Evolutionary conservation across 768 basidiomycete genomes (phyloP), one percentile per base, ranked within the genome.

Genomic region (Hygrophorus pudorinus): DNA sequence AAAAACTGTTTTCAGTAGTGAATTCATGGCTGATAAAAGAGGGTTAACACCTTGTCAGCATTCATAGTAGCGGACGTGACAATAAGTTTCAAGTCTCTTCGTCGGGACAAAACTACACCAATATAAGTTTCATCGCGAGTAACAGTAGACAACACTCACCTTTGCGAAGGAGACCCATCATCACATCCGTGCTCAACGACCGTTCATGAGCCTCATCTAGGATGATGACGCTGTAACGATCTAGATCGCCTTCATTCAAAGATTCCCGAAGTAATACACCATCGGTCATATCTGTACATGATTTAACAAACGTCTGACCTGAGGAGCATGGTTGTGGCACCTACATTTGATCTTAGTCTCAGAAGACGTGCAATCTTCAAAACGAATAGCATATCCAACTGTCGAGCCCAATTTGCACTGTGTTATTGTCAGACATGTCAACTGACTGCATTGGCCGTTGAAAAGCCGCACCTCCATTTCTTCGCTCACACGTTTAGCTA

Each of bases 41-140:
- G 3, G 10, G 18, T 14, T 17, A 66, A 41, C 51, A 87, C 92
- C 80, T 99, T 99, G 39, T 96, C 92, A 1, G 96, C 88, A 59
- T 99, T 99, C 96, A 99, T 99, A 2, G 96, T 99, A 2, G 96
- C 96, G 6, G 96, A 98, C 1, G 96, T 98, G 31, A 99, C 92
- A 51, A 99, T 91, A 34, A 99, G 78, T 61, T 91, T 98, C 34
- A 98, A 67, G 59, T 99, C 96, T 45, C 93, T 71, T 48, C 96
- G 71, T 3, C 96, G 77, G 1, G 92, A 91, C 17, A 99, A 66
- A 54, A 92, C 81, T 87, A 47, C 5, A 28, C 20, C 38, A 39
- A 31, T 24, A 3, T 40, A 59, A 45, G 44, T 49, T 24, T 20
- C 32, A 44, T 24, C 12, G 9, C 13, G 29, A 37, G n/a, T 18